phyloP scores from a whole-genome alignment of 2,329 filamentous ascomycete species.

The Diaporthe aspalathi region DNA sequence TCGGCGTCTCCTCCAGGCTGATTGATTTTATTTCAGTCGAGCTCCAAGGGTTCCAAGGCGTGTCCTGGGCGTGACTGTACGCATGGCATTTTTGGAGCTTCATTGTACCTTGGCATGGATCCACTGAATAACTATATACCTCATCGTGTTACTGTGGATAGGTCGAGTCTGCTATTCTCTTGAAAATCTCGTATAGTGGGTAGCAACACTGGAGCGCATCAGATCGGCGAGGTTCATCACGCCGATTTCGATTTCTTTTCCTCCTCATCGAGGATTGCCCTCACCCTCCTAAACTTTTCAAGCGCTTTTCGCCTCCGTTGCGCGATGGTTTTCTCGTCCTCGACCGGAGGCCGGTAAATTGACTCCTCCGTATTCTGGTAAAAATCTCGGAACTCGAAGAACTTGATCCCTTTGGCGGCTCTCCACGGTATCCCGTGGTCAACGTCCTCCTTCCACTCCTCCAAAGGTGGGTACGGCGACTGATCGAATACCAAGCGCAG shows the following conservation, averaged over 20 bases:
- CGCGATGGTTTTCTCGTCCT: not conserved
- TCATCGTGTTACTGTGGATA: no score
- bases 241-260: not conserved
- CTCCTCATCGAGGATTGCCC: not conserved
- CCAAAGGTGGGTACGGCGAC: conserved; percentile 17
- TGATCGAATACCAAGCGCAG: not conserved
- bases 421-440: not conserved
- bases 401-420: not conserved
- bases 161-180: no score
- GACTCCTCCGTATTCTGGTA: conserved; percentile 8
- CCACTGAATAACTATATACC: no score
- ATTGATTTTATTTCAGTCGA: no score
- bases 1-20: no score
- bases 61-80: no score
- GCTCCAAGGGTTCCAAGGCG: no score
- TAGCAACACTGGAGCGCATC: not conserved
- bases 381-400: not conserved
- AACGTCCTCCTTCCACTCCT: conserved; percentile 6
- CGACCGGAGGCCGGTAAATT: no score
- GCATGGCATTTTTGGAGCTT: no score
- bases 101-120: no score
- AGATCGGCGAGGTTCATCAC: not conserved
- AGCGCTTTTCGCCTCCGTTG: not conserved
- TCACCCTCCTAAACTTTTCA: not conserved
- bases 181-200: no score